phyloP scores from a whole-genome alignment of 768 basidiomycete species.

The Clathrus columnatus region DNA sequence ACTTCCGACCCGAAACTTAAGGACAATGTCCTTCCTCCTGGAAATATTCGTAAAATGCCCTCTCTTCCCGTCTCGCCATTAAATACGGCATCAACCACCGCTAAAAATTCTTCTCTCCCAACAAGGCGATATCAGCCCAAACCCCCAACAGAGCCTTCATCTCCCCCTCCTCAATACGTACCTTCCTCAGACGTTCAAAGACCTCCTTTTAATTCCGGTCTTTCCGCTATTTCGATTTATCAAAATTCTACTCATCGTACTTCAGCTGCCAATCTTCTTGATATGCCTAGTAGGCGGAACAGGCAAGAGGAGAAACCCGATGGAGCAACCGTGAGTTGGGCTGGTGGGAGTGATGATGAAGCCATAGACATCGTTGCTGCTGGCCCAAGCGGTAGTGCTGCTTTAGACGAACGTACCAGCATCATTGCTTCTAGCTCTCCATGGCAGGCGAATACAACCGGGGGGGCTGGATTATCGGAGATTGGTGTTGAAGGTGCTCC shows the following conservation, averaged over 20 bases:
- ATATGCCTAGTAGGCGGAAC: slow-evolving; percentile 28
- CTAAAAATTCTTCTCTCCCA: not conserved
- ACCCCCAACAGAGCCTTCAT: slow-evolving; percentile 35
- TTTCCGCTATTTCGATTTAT: slow-evolving; percentile 35
- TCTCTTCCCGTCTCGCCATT: slow-evolving; percentile 18
- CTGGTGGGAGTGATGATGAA: slow-evolving; percentile 70
- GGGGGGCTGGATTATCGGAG: not conserved
- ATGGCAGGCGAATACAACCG: not conserved
- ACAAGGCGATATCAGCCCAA: slow-evolving; percentile 21
- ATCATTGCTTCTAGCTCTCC: slow-evolving; percentile 19
- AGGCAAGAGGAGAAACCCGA: slow-evolving; percentile 1
- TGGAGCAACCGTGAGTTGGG: slow-evolving; percentile 2
- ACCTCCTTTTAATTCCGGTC: slow-evolving; percentile 30
- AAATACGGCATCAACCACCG: not conserved
- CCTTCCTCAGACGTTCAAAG: slow-evolving; percentile 23
- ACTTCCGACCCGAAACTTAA: not conserved
- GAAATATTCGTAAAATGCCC: not conserved
- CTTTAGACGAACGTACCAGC: slow-evolving; percentile 78
- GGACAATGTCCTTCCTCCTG: not conserved
- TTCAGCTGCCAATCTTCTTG: slow-evolving; percentile 55
- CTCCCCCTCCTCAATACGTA: slow-evolving; percentile 16
- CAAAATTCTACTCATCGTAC: slow-evolving; percentile 39
- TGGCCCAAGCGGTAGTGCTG: slow-evolving; percentile 71
- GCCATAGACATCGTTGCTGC: slow-evolving; percentile 78
- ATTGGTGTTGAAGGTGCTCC: not conserved